Evolutionary conservation across 441 rosid genomes (phyloP), one percentile per base, ranked within the genome.

Genomic region (Gossypium schwendimanii): DNA sequence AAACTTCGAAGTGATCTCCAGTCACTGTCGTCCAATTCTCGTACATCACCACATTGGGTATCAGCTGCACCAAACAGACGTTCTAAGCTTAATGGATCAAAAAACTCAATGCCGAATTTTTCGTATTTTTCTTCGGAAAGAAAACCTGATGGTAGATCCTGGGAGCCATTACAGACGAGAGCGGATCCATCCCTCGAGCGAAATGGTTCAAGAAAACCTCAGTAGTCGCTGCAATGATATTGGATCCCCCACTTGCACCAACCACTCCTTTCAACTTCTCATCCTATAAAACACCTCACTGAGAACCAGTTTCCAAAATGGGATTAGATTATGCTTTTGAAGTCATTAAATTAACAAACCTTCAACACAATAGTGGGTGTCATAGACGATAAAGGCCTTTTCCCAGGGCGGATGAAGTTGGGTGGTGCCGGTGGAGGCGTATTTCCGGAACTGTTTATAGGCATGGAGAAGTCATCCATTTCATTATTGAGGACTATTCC

Each of bases 231-330:
- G 88, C 85, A 24, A 87, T 84, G 76, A 84, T 87, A 69, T 72
- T 78, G 1, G 77, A 67, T 73, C 90, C 91, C 20, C 93, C 91
- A 21, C 91, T 89, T 4, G 89, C 91, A 24, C 93, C 93, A n/a
- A 86, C 74, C 6, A 76, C 84, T 9, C 84, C 87, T 78, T 74
- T 83, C 76, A 85, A 79, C 63, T 82, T 73, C 57, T 73, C 85
- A 20, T 85, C 81, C 93, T 89, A 23, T 12, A 50, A 11, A 50
- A 47, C 33, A 4, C 33, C 33, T 4, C 6, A 28, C 33, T 28
- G 33, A 28, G 33, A 28, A 28, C 33, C 33, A 28, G 6, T 28
- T 28, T 28, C 33, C 33, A 28, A 28, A 4, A 28, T 28, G 1
- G 33, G 33, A 28, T 28, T 24, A 26, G 15, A 26, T 26, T 26